phyloP scores from a whole-genome alignment of 768 basidiomycete genomes.

The Lactarius pseudohatsudake region DNA sequence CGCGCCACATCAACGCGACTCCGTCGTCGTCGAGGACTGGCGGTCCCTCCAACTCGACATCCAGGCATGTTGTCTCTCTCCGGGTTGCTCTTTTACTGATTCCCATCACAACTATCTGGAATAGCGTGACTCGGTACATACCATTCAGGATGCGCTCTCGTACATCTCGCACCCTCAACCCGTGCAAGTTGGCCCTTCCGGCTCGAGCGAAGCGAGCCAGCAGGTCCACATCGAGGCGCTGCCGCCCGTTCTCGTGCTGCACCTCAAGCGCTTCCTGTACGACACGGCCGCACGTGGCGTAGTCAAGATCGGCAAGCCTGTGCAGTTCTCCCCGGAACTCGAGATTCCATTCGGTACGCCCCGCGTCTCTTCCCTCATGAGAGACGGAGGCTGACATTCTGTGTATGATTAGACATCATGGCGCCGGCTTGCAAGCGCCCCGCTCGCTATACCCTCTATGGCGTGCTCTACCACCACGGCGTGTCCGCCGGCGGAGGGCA shows the following conservation, averaged over 20 bases:
- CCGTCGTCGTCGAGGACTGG: conserved; percentile 89
- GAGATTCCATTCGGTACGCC: conserved; percentile 66
- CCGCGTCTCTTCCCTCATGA: not conserved
- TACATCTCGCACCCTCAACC: conserved; percentile 77
- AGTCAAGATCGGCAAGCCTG: conserved; percentile 82
- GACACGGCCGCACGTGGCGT: conserved; percentile 73
- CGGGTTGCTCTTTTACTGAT: not conserved
- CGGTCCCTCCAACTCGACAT: conserved; percentile 87
- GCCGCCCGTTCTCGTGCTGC: conserved; percentile 82
- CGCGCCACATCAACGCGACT: conserved; percentile 81
- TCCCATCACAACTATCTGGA: not conserved
- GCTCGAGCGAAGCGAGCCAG: conserved; percentile 68
- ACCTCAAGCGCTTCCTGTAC: conserved; percentile 90
- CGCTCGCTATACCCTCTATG: conserved; percentile 74
- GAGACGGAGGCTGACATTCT: not conserved
- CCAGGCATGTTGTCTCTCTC: conserved; percentile 49
- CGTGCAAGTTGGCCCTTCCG: conserved; percentile 59
- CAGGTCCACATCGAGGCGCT: conserved; percentile 76
- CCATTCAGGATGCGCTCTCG: conserved; percentile 79
- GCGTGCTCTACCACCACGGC: conserved; percentile 93
- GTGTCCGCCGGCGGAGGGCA: conserved; percentile 88
- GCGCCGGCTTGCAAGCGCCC: conserved; percentile 43
- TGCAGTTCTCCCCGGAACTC: conserved; percentile 75
- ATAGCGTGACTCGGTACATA: conserved; percentile 70
- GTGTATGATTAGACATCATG: conserved; percentile 13